These are phyloP conservation scores for Hebeloma cylindrosporum DNA, from an alignment of 768 basidiomycete genomes.

Conservation along the genomic window DNA sequence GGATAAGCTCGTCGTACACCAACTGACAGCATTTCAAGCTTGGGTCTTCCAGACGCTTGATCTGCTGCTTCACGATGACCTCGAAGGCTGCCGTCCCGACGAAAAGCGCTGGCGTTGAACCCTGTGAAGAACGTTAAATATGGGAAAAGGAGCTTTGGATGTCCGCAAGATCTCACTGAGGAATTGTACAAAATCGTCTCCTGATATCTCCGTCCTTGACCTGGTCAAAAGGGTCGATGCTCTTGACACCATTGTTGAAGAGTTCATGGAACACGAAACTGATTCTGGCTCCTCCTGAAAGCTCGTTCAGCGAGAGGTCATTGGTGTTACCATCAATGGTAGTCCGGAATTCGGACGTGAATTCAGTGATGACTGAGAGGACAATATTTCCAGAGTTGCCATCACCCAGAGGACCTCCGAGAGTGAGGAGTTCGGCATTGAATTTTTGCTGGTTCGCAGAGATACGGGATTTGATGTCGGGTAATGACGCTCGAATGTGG, in stretches of 20 bases:
- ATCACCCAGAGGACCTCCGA: conserved; percentile 89
- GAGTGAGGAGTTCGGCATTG: conserved; percentile 74
- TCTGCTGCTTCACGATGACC: conserved; percentile 98
- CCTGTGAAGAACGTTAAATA: conserved; percentile 41
- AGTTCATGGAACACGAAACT: conserved; percentile 98
- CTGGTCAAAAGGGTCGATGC: conserved; percentile 97
- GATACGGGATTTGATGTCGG: conserved; percentile 97
- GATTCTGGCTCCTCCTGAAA: conserved; percentile 98
- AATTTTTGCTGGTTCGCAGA: conserved; percentile 87
- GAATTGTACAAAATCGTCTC: conserved; percentile 96
- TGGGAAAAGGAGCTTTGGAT: not conserved
- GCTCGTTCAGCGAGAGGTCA: conserved; percentile 91
- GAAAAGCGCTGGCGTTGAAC: conserved; percentile 94
- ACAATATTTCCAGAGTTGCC: conserved; percentile 88
- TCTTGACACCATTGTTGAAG: conserved; percentile 94
- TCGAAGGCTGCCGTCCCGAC: conserved; percentile 98
- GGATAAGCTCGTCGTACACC: conserved; percentile 96
- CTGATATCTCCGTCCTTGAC: conserved; percentile 98
- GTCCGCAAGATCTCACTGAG: conserved; percentile 58
- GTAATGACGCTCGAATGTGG: conserved; percentile 96
- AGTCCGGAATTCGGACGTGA: conserved; percentile 94
- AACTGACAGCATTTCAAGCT: conserved; percentile 90
- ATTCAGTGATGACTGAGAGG: conserved; percentile 97
- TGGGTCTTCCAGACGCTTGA: conserved; percentile 94
- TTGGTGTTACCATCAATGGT: conserved; percentile 98